These are phyloP conservation scores for Pinus tabuliformis DNA, from an alignment of 75 land plant genomes.

Conservation along the genomic window DNA sequence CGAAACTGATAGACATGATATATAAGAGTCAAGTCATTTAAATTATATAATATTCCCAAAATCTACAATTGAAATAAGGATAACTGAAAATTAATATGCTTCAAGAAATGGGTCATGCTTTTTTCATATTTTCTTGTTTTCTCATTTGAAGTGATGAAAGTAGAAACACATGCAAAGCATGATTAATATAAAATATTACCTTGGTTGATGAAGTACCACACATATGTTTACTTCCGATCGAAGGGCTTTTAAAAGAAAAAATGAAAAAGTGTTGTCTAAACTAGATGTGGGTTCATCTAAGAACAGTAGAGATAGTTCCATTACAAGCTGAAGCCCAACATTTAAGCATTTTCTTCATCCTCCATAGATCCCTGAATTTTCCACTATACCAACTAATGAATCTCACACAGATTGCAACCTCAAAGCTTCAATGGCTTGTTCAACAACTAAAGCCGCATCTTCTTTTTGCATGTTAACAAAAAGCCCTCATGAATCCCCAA, in stretches of 20 bases:
- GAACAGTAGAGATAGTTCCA: slow-evolving; percentile 66
- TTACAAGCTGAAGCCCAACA: no score
- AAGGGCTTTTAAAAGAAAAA: slow-evolving; percentile 81
- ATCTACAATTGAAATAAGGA: no score
- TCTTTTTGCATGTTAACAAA: slow-evolving; percentile 67
- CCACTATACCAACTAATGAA: slow-evolving; percentile 90
- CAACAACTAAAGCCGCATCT: slow-evolving; percentile 83
- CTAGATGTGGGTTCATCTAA: slow-evolving; percentile 98
- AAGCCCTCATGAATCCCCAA: slow-evolving; percentile 39
- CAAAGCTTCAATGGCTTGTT: slow-evolving; percentile 87
- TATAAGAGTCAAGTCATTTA: no score
- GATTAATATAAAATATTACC: slow-evolving; percentile 28
- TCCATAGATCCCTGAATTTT: slow-evolving; percentile 88
- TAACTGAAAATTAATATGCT: no score
- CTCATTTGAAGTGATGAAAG: no score
- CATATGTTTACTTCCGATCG: slow-evolving; percentile 83
- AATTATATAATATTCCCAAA: no score
- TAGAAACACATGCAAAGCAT: no score
- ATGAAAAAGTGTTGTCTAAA: slow-evolving; percentile 92
- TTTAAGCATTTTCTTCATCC: no score
- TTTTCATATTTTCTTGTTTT: no score
- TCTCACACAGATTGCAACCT: slow-evolving; percentile 82
- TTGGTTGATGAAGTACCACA: slow-evolving; percentile 98
- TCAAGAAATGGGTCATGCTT: no score
- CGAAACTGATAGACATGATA: no score